phyloP scores from a whole-genome alignment of 768 basidiomycete genomes.

The Panaeolus cyanescens region DNA sequence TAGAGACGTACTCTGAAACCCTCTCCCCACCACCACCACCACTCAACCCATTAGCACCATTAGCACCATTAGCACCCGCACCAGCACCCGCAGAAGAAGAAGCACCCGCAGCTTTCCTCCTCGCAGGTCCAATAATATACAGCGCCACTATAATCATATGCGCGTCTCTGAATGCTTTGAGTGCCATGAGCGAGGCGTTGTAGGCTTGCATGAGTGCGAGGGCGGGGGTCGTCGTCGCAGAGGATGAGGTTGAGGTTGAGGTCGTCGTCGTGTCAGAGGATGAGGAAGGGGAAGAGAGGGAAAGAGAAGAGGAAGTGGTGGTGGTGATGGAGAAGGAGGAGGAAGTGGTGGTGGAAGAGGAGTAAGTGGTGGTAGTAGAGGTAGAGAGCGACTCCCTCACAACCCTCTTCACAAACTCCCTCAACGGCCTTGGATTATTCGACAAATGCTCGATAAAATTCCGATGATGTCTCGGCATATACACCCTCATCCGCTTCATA shows the following conservation, averaged over 20 bases:
- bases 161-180: constrained; percentile 77
- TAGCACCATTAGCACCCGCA: constrained; percentile 14
- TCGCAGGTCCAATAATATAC: constrained; percentile 79
- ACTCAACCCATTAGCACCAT: too few relatives aligned
- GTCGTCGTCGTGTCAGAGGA: too few relatives aligned
- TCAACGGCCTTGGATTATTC: constrained; percentile 60
- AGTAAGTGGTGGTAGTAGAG: background rate
- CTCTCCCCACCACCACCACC: too few relatives aligned
- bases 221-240: too few relatives aligned
- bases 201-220: constrained; percentile 53
- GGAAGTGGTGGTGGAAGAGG: too few relatives aligned
- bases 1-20: too few relatives aligned
- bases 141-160: constrained; percentile 78
- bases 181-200: constrained; percentile 62
- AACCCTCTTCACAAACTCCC: constrained; percentile 48
- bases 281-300: too few relatives aligned
- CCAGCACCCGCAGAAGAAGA: constrained; percentile 1
- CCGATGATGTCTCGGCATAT: constrained; percentile 86
- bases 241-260: too few relatives aligned
- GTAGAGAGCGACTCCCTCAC: background rate
- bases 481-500: constrained; percentile 74
- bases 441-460: constrained; percentile 72
- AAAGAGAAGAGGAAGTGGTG: too few relatives aligned
- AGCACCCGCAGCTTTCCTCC: constrained; percentile 16
- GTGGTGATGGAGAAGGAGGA: too few relatives aligned